Evolutionary conservation across 106 monocot species (phyloP).

Genomic region (Phalaenopsis equestris): DNA sequence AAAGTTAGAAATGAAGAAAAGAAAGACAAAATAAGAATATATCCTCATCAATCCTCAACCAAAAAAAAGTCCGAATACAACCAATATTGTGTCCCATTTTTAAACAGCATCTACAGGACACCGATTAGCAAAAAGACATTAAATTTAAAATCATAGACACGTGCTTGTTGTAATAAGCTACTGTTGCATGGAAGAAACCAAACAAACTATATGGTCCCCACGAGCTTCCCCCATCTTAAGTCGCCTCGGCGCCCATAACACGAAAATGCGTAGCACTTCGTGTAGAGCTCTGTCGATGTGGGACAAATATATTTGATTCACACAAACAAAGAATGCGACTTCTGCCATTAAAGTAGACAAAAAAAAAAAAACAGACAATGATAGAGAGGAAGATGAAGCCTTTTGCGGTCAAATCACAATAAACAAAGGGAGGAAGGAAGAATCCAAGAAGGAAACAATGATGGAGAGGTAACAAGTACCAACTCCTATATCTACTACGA

Average conservation of each 20-base stretch:
- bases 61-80: not conserved
- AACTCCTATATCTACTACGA: not conserved
- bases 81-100: not conserved
- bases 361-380: not conserved
- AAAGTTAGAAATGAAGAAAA: not conserved
- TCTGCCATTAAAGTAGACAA: not conserved
- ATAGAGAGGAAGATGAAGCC: not conserved
- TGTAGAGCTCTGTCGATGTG: not conserved
- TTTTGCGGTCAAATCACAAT: not conserved
- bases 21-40: conserved; percentile 1
- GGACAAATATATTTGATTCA: conserved; percentile 1
- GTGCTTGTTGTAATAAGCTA: conserved; percentile 1
- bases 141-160: not conserved
- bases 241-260: not conserved
- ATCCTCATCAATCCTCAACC: not conserved
- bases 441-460: not conserved
- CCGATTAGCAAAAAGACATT: not conserved
- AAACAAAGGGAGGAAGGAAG: not conserved
- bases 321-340: not conserved
- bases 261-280: not conserved
- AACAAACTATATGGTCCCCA: conserved; percentile 1
- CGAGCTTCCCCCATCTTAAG: not conserved
- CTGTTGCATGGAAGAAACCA: not conserved
- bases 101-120: not conserved
- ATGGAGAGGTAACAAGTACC: not conserved